phyloP scores from a whole-genome alignment of 2,329 filamentous ascomycete genomes.

The Beauveria sp. region DNA sequence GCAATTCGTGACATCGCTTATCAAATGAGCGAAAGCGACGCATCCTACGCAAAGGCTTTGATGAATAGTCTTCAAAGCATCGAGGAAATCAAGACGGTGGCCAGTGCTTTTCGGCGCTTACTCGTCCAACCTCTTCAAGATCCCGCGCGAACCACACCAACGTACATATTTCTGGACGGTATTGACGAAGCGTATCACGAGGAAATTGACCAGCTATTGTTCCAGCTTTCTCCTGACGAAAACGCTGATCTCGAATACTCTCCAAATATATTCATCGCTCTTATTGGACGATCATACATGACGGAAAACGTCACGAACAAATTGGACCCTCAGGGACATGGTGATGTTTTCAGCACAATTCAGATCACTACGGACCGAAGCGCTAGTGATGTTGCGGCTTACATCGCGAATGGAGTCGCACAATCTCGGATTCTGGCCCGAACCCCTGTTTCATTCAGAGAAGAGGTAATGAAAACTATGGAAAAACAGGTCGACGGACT shows the following conservation, averaged over 20 bases:
- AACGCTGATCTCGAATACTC: conserved; percentile 13
- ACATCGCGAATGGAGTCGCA: conserved; percentile 33
- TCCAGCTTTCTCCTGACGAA: conserved; percentile 23
- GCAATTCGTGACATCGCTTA: conserved; percentile 38
- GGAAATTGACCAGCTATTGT: conserved; percentile 30
- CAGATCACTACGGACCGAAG: conserved; percentile 36
- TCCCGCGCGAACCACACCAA: conserved; percentile 22
- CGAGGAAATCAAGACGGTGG: conserved; percentile 35
- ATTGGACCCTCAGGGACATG: conserved; percentile 25
- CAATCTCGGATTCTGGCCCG: conserved; percentile 30
- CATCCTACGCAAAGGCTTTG: conserved; percentile 35
- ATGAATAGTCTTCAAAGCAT: conserved; percentile 24
- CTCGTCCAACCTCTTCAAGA: conserved; percentile 31
- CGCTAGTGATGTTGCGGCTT: conserved; percentile 32
- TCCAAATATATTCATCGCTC: conserved; percentile 27
- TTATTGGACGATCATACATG: conserved; percentile 35
- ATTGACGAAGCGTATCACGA: conserved; percentile 35
- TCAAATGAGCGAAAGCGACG: conserved; percentile 38
- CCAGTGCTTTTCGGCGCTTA: conserved; percentile 35
- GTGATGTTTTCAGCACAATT: conserved; percentile 29
- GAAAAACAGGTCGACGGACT: conserved; percentile 36
- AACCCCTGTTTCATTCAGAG: conserved; percentile 24
- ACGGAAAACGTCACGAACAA: conserved; percentile 27
- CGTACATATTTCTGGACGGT: conserved; percentile 39
- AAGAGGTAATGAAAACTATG: conserved; percentile 32